These are phyloP conservation scores for Alternaria angustiovoidea DNA, from an alignment of 2,329 filamentous ascomycete genomes.

Conservation along the genomic window DNA sequence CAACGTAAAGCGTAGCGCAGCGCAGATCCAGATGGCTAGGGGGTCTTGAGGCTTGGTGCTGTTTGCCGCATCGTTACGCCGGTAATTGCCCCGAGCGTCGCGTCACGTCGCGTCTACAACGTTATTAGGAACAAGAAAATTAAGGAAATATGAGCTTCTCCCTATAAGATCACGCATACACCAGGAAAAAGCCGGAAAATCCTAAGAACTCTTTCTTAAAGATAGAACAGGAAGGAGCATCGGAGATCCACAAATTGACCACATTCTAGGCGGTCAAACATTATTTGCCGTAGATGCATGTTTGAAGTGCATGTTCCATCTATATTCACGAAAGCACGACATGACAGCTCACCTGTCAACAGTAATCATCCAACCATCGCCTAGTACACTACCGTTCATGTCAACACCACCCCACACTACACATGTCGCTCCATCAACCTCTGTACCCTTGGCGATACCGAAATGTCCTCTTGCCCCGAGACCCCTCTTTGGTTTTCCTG, in stretches of 20 bases:
- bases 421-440: conserved; percentile 58
- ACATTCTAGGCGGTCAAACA: not conserved
- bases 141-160: not conserved
- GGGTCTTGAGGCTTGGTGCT: not conserved
- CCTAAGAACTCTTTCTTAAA: too few species aligned
- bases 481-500: conserved; percentile 49
- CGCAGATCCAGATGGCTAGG: not conserved
- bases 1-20: conserved; percentile 11
- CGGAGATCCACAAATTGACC: not conserved
- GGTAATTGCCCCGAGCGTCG: not conserved
- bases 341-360: conserved; percentile 42
- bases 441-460: conserved; percentile 51
- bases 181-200: too few species aligned
- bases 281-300: conserved; percentile 1
- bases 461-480: conserved; percentile 54
- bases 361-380: conserved; percentile 56
- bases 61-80: not conserved
- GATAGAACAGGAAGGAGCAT: not conserved
- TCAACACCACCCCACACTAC: conserved; percentile 64
- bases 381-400: conserved; percentile 50
- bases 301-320: not conserved
- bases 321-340: not conserved
- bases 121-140: not conserved
- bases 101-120: not conserved
- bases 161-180: too few species aligned